A percentile compares a stretch with the other conserved stretches of the same genome.
phyloP scores from a whole-genome alignment of 805 yeast genomes.

The Yarrowia divulgata region DNA sequence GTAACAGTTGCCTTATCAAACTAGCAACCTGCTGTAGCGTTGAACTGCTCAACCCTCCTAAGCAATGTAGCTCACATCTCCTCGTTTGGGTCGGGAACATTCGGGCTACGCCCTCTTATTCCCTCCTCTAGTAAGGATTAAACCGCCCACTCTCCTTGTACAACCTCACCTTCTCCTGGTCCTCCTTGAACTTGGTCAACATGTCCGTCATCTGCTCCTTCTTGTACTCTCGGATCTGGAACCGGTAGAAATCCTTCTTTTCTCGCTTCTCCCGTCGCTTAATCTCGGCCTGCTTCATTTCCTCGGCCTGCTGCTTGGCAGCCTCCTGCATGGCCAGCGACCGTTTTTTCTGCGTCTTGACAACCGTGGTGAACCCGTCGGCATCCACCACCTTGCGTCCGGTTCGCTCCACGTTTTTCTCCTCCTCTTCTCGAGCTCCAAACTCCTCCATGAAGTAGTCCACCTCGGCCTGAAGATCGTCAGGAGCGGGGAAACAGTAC shows the following conservation, averaged over 20 bases:
- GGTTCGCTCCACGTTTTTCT: constrained; percentile 51
- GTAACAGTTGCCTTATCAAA: no score
- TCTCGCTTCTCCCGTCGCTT: constrained; percentile 66
- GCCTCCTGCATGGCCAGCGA: constrained; percentile 62
- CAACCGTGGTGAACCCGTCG: constrained; percentile 93
- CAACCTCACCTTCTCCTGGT: constrained; percentile 80
- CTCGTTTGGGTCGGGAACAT: background rate
- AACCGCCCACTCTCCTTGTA: constrained; percentile 85
- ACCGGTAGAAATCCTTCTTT: constrained; percentile 91
- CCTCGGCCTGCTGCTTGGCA: constrained; percentile 40
- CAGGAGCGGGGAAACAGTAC: constrained; percentile 53
- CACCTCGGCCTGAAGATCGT: constrained; percentile 62
- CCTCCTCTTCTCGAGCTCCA: constrained; percentile 69
- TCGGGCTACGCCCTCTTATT: no score
- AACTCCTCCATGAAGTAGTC: constrained; percentile 69
- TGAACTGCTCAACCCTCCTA: no score
- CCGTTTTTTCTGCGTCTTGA: constrained; percentile 84
- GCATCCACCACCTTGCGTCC: constrained; percentile 66
- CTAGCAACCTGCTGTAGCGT: no score
- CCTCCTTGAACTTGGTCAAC: constrained; percentile 82
- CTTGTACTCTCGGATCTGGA: constrained; percentile 93
- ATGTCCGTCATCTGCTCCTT: constrained; percentile 91
- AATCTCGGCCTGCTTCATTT: constrained; percentile 53
- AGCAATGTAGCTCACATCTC: no score
- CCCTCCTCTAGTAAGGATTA: constrained; percentile 68